phyloP scores from a whole-genome alignment of 1,284 basidiomycete species.

The Ceratobasidium sp. region DNA sequence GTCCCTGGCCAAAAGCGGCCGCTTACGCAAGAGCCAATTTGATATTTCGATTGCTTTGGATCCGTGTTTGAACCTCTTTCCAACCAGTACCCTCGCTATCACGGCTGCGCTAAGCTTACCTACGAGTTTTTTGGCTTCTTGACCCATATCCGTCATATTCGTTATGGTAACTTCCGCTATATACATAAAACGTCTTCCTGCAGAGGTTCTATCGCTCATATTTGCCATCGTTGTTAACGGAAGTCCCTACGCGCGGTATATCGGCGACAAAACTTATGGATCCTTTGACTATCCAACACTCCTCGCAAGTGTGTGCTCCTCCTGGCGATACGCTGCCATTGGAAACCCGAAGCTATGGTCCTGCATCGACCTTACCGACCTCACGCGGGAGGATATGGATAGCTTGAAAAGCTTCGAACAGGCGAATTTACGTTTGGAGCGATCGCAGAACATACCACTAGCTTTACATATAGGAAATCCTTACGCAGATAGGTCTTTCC shows the following conservation, averaged over 20 bases:
- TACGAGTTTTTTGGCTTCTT: too few relatives aligned
- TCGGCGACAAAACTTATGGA: slow-evolving; percentile 8
- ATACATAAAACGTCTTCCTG: neutral
- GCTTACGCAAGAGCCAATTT: too few relatives aligned
- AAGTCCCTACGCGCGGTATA: slow-evolving; percentile 9
- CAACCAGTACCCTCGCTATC: too few relatives aligned
- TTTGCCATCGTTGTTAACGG: neutral
- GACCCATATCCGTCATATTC: too few relatives aligned
- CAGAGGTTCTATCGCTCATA: slow-evolving; percentile 13
- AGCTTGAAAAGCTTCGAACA: neutral
- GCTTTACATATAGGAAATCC: neutral
- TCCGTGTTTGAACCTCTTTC: too few relatives aligned
- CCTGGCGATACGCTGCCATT: slow-evolving; percentile 3
- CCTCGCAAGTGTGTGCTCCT: slow-evolving; percentile 10
- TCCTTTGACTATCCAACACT: neutral
- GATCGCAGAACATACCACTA: neutral
- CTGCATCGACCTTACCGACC: slow-evolving; percentile 9
- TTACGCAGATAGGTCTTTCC: neutral
- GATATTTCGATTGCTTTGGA: too few relatives aligned
- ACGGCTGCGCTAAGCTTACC: too few relatives aligned
- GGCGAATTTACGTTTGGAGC: neutral
- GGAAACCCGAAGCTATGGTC: slow-evolving; percentile 6
- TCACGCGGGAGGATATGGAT: too few relatives aligned
- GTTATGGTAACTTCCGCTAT: neutral
- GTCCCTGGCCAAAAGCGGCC: too few relatives aligned